Evolutionary conservation across 257 asterid species (phyloP), one percentile per base, ranked within the genome.

Genomic region (Sherardia arvensis): DNA sequence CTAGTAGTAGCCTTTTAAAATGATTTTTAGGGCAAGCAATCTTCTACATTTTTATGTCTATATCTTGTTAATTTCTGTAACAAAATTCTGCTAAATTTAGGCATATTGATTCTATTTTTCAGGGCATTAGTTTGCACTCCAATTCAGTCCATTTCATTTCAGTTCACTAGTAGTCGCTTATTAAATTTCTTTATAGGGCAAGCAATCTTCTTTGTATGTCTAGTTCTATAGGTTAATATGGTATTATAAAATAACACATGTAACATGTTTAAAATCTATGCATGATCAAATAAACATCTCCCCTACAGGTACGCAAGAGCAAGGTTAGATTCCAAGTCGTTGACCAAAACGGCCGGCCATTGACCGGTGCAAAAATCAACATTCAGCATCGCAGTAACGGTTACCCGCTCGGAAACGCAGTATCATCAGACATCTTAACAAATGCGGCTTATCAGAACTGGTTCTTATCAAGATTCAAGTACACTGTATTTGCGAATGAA

Each of bases 261-360:
- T 36, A 36, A 36, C 43, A 36, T 9, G 43, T 36, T 36, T 36
- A 36, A 36, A 11, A 36, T 8, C 7, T 45, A 12, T 43, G 53
- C 53, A 45, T 14, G 21, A 15, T 3, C 22, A 20, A 47, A 47
- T 47, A 8, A 33, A 6, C 1, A 7, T 7, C 7, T 6, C 7
- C 34, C 7, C 10, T 29, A 5, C 17, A 78, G 80, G n/a, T 64
- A 7, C 66, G 80, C 2, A 78, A 78, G 67, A 48, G 73, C 57
- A 53, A 40, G 38, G 78, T 78, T 34, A 38, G 65, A 62, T 59
- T 78, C 25, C 80, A 74, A 49, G 69, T 61, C 0, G 43, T 76
- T 1, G 73, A 72, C 53, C 4, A 59, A 2, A 47, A 61, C 23
- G 81, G 73, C 45, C 53, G 7, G 22, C 68, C 63, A 18, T 29